A percentile compares a stretch with the other conserved stretches of the same genome.
phyloP scores from a whole-genome alignment of 2,329 filamentous ascomycete genomes.

The Geosmithia morbida region DNA sequence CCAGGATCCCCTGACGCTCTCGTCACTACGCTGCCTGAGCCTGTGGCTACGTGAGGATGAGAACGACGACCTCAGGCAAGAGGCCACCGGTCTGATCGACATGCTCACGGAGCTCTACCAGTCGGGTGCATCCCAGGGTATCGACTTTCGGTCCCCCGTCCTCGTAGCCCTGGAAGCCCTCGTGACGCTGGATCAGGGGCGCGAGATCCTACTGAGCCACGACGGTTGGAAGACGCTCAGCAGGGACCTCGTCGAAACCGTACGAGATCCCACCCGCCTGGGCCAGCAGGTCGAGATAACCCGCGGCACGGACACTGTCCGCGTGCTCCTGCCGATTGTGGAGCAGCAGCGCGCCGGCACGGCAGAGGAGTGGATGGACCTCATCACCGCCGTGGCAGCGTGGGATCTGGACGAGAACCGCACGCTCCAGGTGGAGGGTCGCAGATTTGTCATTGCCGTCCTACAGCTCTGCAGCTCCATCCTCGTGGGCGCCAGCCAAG shows the following conservation, averaged over 20 bases:
- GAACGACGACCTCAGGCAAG: slow-evolving; percentile 38
- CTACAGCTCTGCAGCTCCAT: slow-evolving; percentile 41
- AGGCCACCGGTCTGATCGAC: slow-evolving; percentile 44
- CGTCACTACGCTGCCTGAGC: slow-evolving; percentile 40
- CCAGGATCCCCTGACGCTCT: slow-evolving; percentile 43
- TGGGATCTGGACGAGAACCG: slow-evolving; percentile 22
- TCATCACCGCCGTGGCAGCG: slow-evolving; percentile 35
- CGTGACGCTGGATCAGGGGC: slow-evolving; percentile 29
- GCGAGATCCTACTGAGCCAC: slow-evolving; percentile 31
- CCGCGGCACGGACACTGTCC: slow-evolving; percentile 40
- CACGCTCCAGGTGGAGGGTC: slow-evolving; percentile 8
- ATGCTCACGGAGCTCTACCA: slow-evolving; percentile 50
- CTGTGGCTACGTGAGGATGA: slow-evolving; percentile 61
- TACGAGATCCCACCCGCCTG: slow-evolving; percentile 16
- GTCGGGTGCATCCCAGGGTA: slow-evolving; percentile 12
- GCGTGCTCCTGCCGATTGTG: slow-evolving; percentile 35
- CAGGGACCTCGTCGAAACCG: slow-evolving; percentile 30
- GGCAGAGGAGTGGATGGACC: slow-evolving; percentile 41
- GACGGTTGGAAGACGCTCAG: slow-evolving; percentile 38
- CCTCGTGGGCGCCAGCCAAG: slow-evolving; percentile 28
- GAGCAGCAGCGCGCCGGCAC: slow-evolving; percentile 29
- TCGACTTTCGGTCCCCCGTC: slow-evolving; percentile 42
- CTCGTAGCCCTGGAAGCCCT: slow-evolving; percentile 47
- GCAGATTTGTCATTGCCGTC: slow-evolving; percentile 38
- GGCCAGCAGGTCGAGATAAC: slow-evolving; percentile 15